These are phyloP conservation scores for Clavispora vitiphila DNA, from an alignment of 805 yeast genomes.

Conservation along the genomic window DNA sequence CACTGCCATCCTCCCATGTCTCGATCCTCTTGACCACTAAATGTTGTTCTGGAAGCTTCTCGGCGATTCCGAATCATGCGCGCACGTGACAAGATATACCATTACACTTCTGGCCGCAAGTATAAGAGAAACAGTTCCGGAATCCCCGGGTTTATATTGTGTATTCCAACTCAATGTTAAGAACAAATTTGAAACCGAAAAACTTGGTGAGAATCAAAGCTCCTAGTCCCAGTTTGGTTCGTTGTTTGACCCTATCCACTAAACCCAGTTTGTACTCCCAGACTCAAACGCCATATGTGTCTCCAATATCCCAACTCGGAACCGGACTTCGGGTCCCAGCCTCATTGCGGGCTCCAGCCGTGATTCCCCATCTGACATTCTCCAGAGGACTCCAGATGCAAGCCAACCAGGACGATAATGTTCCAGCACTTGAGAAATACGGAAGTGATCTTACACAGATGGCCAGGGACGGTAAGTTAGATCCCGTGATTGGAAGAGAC, in stretches of 20 bases:
- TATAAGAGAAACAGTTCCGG: background rate
- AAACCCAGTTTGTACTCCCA: background rate
- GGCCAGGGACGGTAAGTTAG: slow-evolving; percentile 86
- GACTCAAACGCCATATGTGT: background rate
- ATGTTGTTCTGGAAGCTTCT: background rate
- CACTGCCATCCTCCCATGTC: too few relatives aligned
- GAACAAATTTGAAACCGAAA: background rate
- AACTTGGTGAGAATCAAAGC: background rate
- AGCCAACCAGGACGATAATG: slow-evolving; percentile 40
- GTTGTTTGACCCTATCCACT: background rate
- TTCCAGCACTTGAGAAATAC: slow-evolving; percentile 74
- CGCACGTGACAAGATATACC: background rate
- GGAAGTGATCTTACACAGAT: slow-evolving; percentile 83
- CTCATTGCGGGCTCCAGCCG: background rate
- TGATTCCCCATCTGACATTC: too few relatives aligned
- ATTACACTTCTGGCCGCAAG: background rate
- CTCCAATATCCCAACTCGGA: background rate
- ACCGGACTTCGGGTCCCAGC: background rate
- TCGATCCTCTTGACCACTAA: too few relatives aligned
- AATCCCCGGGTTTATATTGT: background rate
- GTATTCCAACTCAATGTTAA: background rate
- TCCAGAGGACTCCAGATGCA: slow-evolving; percentile 31
- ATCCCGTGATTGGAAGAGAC: slow-evolving; percentile 96
- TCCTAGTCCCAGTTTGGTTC: background rate
- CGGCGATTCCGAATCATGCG: background rate